Evolutionary conservation across 1,284 basidiomycete species (phyloP), one percentile per base, ranked within the genome.

Genomic region (Ustilago curta): DNA sequence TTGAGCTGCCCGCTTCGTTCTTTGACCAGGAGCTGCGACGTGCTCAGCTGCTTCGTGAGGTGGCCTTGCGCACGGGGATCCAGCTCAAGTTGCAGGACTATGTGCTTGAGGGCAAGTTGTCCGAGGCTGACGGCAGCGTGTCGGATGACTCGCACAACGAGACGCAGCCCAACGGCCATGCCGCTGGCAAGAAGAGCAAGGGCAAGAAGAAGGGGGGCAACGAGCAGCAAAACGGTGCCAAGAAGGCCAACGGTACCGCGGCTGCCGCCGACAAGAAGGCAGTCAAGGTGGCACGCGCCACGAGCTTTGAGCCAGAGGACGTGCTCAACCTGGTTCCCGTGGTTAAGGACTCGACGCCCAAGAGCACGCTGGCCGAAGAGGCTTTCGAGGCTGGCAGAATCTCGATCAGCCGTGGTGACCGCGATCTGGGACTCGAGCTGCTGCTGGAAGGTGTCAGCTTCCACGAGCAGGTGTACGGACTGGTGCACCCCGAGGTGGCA

Each of bases 381-480:
- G 86, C 88, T 21, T 88, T 89, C 63, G 87, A 88, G 67, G 87
- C 87, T 35, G 89, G 88, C 31, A 85, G 87, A 49, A 84, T 85
- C 54, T 87, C 87, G 48, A 86, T 89, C 78, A 85, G 85, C 76
- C 87, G 87, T 23, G 88, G 88, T 32, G 83, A 84, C 42, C 76
- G 82, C 23, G 86, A 87, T 54, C 80, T 88, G 60, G 89, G 88
- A 25, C 84, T 88, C 45, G 88, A 88, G 68, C 85, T 89, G 71
- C 85, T 88, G 81, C 85, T 87, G 48, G 88, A 89, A 69, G 88
- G 87, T 43, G 85, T 89, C 62, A 86, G 87, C 76, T 85, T 88
- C 64, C 88, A 87, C 85, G 88, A 89, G 85, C 87, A 87, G 72
- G 87, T 89, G 50, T 88, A 88, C 80, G 88, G 88, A 4, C 84